These are phyloP conservation scores for Phytophthora colocasiae DNA, from an alignment of 352 stramenopile genomes.

Conservation along the genomic window DNA sequence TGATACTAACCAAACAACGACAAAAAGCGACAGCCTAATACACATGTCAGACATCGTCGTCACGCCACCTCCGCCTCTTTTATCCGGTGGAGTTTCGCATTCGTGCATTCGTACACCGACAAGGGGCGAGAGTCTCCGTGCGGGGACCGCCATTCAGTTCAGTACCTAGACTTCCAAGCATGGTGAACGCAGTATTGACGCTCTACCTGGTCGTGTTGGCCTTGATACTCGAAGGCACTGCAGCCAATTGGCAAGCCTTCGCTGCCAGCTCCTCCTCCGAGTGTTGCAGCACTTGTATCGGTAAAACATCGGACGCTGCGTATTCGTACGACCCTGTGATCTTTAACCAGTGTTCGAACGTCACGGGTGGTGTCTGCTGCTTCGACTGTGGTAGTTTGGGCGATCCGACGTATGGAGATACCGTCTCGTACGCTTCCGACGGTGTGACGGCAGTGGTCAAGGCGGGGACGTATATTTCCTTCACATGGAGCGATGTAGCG, in stretches of 20 bases:
- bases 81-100: constrained; percentile 19
- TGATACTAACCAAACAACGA: no score
- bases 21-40: constrained; percentile 1
- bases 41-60: constrained; percentile 5
- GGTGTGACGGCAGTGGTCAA: constrained; percentile 61
- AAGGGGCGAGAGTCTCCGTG: background rate
- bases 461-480: constrained; percentile 58
- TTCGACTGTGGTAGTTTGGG: constrained; percentile 68
- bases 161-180: constrained; percentile 2
- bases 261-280: constrained; percentile 36
- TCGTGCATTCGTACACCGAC: constrained; percentile 8
- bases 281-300: constrained; percentile 75
- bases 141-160: constrained; percentile 1
- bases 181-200: background rate
- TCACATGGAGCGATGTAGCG: constrained; percentile 50
- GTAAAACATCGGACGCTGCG: constrained; percentile 54
- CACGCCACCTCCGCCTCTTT: constrained; percentile 16
- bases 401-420: constrained; percentile 38
- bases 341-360: constrained; percentile 58
- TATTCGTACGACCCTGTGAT: constrained; percentile 79
- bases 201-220: constrained; percentile 5
- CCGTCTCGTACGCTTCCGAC: constrained; percentile 47
- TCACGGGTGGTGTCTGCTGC: constrained; percentile 68
- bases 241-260: constrained; percentile 20
- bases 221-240: background rate